phyloP scores from a whole-genome alignment of 2,329 filamentous ascomycete species.

The Sarocladiaceae sp. region DNA sequence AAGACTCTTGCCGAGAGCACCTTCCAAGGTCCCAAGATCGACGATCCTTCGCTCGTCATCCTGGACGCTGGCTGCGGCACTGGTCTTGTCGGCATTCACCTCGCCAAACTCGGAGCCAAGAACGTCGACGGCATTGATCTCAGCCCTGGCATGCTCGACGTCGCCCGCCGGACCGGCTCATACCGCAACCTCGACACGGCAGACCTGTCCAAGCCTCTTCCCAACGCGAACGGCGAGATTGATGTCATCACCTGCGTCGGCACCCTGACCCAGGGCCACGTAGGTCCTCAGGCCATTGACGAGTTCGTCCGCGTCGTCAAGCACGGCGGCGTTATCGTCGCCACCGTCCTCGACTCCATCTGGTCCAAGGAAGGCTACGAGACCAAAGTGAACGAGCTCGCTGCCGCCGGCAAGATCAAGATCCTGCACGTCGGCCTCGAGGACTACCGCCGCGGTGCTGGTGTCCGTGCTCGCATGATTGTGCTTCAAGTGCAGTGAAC shows the following conservation, averaged over 20 bases:
- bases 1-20: constrained; percentile 15
- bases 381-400: constrained; percentile 32
- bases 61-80: constrained; percentile 53
- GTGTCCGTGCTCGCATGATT: constrained; percentile 24
- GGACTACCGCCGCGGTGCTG: constrained; percentile 25
- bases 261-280: constrained; percentile 48
- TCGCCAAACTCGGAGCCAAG: constrained; percentile 34
- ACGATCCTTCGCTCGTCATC: constrained; percentile 24
- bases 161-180: constrained; percentile 40
- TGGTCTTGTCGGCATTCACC: constrained; percentile 42
- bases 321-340: constrained; percentile 39
- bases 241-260: constrained; percentile 47
- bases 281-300: constrained; percentile 41
- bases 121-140: constrained; percentile 48
- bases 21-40: constrained; percentile 14
- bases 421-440: constrained; percentile 22
- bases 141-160: constrained; percentile 44
- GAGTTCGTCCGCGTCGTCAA: constrained; percentile 45
- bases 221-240: constrained; percentile 33
- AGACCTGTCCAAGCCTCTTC: constrained; percentile 40
- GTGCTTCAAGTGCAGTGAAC: constrained; percentile 19
- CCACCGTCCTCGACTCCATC: constrained; percentile 43
- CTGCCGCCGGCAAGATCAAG: constrained; percentile 21
- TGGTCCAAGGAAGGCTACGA: constrained; percentile 43
- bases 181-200: constrained; percentile 38